Evolutionary conservation across 2,329 filamentous ascomycete genomes (phyloP), one percentile per base, ranked within the genome.

Genomic region (Alternaria consortialis): DNA sequence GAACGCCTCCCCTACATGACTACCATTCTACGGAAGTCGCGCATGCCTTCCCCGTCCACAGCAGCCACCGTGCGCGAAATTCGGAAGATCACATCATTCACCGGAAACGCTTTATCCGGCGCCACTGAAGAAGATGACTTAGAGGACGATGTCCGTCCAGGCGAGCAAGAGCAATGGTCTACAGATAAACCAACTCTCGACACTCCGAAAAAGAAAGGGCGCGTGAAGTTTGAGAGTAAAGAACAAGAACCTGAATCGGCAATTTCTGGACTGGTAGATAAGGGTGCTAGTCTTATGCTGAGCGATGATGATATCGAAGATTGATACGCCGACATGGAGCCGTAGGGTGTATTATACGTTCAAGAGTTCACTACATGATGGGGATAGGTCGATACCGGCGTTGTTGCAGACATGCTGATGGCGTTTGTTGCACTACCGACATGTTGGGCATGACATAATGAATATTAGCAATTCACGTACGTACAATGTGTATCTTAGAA

Each of bases 1-100:
- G 92, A 98, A 66, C 88, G 93, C 8, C 84, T 99, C 0, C 95
- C 95, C 0, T 98, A 97, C 77, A 88, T 95, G 83, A 84, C 89
- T 1, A 85, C 87, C 52, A 91, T 97, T 39, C 62, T 81, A 3
- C 72, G 71, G 20, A 71, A 71, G 25, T 60, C 67, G 62, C 72
- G 78, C 68, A 72, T 57, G 71, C 72, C 57, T 61, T 62, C 67
- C 7, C 67, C 65, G 6, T 61, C 66, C 11, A 63, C 58, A 7
- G 50, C 68, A 40, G 53, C 77, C 42, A 74, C 81, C 25, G 78
- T 85, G 2, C 83, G 82, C 52, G 87, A 90, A 20, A 83, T 94
- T 8, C 88, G 90, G 56, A 89, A 86, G 70, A 85, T 96, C 7
- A 89, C 89, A 0, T 84, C 85, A 2, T 91, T 93, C 68, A 85